Conservation (phyloP, 2,329 filamentous ascomycete species). For the Venturia asperata region DNA sequence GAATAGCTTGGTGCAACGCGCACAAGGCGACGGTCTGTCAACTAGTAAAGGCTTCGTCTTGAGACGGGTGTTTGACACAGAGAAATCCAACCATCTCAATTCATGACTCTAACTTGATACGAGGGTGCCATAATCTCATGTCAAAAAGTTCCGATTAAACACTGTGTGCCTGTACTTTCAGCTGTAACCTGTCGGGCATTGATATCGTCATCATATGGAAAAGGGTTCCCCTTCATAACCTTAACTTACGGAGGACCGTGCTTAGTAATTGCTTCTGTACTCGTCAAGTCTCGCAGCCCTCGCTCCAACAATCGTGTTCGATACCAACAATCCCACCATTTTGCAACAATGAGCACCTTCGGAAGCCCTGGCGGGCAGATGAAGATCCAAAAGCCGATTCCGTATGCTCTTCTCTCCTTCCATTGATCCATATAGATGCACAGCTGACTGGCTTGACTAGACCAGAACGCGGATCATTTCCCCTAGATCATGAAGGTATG, state of each 20-base stretch:
- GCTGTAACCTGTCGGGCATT: not conserved
- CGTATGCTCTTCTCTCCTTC: conserved; percentile 44
- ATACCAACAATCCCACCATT: not conserved
- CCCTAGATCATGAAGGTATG: conserved; percentile 84
- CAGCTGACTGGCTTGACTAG: conserved; percentile 38
- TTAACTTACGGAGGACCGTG: not conserved
- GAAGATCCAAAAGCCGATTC: conserved; percentile 59
- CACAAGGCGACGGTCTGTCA: not conserved
- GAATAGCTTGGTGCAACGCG: not conserved
- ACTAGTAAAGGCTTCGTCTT: not conserved
- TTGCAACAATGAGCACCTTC: conserved; percentile 37
- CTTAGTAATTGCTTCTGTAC: too few relatives aligned
- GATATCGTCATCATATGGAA: not conserved
- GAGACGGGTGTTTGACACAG: not conserved
- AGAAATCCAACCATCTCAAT: not conserved
- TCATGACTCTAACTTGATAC: not conserved
- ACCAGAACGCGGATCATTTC: conserved; percentile 87
- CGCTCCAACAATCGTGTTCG: too few relatives aligned
- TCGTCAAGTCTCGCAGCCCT: not conserved
- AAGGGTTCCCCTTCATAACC: not conserved
- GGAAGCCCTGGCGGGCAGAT: conserved; percentile 63
- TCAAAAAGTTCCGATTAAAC: not conserved
- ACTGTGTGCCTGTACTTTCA: not conserved
- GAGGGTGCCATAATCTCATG: not conserved
- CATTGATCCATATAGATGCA: not conserved